Conservation (phyloP, 148 eudicot species). For the Selenicereus undatus region DNA sequence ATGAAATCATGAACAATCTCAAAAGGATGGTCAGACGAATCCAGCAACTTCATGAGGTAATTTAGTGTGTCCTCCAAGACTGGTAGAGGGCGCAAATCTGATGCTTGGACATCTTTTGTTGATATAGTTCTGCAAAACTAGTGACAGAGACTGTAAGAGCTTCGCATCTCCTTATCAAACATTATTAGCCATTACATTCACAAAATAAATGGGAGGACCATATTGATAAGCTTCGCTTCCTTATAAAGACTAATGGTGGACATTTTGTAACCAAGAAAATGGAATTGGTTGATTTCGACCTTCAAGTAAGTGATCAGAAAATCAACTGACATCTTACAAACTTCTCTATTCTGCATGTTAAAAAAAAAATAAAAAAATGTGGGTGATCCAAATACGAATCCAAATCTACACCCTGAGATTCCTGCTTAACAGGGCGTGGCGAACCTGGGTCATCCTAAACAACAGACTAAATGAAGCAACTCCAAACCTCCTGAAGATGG, state of each 20-base stretch:
- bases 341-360: too few relatives aligned
- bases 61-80: constrained; percentile 76
- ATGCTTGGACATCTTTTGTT: constrained; percentile 49
- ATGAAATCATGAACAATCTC: constrained; percentile 84
- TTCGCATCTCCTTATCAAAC: background rate
- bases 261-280: too few relatives aligned
- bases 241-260: too few relatives aligned
- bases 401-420: too few relatives aligned
- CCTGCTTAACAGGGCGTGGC: too few relatives aligned
- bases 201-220: background rate
- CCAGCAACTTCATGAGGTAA: constrained; percentile 61
- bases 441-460: background rate
- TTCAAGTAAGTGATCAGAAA: too few relatives aligned
- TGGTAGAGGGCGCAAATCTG: constrained; percentile 72
- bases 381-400: too few relatives aligned
- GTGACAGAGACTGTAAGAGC: constrained; percentile 21
- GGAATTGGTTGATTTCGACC: too few relatives aligned
- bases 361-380: too few relatives aligned
- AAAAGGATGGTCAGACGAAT: constrained; percentile 61
- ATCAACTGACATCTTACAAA: too few relatives aligned
- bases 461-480: background rate
- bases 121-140: constrained; percentile 98
- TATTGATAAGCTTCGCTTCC: too few relatives aligned
- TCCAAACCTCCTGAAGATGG: background rate
- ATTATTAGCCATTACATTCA: background rate